Conservation (phyloP, 1,139 yeast genomes). For the Diutina pseudorugosa region DNA sequence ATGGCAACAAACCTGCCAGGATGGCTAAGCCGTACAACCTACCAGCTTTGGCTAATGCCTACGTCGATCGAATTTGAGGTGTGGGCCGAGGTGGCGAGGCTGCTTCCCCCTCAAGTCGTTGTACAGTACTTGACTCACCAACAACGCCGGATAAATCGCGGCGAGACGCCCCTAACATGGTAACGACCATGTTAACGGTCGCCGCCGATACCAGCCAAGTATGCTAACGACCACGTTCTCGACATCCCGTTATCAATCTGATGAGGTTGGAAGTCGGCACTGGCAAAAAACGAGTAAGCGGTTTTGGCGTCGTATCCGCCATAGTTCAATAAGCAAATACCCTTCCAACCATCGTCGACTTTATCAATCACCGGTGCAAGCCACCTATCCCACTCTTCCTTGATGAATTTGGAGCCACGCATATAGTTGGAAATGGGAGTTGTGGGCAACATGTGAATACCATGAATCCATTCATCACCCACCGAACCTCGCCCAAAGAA, state of each 20-base stretch:
- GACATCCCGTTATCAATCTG: slow-evolving; percentile 34
- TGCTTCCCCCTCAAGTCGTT: neutral
- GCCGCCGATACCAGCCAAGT: slow-evolving; percentile 22
- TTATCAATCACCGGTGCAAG: slow-evolving; percentile 19
- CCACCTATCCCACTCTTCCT: slow-evolving; percentile 32
- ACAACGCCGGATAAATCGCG: neutral
- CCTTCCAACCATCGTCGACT: slow-evolving; percentile 36
- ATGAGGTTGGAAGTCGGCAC: slow-evolving; percentile 25
- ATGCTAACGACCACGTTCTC: slow-evolving; percentile 33
- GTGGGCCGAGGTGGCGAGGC: neutral
- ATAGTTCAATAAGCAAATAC: slow-evolving; percentile 27
- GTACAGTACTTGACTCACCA: neutral
- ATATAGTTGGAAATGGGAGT: slow-evolving; percentile 32
- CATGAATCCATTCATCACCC: slow-evolving; percentile 35
- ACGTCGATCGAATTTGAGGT: neutral
- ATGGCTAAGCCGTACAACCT: neutral
- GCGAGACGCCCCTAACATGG: neutral
- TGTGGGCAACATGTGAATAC: slow-evolving; percentile 36
- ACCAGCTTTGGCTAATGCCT: neutral
- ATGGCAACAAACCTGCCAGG: neutral
- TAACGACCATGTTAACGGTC: neutral
- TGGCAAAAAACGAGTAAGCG: slow-evolving; percentile 28
- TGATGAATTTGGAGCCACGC: slow-evolving; percentile 22
- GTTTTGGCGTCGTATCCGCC: slow-evolving; percentile 25
- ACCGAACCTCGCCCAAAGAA: slow-evolving; percentile 33